phyloP scores from a whole-genome alignment of 176 grass and related monocot genomes.

The Triticum aestivum region IWGSC_CS_RefSeq_v2.1 NC_057800.1:396628089-396628588 shows the following conservation, averaged over 20 bases:
- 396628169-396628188: neutral
- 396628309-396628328: neutral
- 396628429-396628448: slow-evolving; percentile 1
- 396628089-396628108: no score
- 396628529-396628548: slow-evolving; percentile 7
- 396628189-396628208: neutral
- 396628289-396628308: neutral
- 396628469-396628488: neutral
- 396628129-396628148: no score
- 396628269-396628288: neutral
- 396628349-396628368: neutral
- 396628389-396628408: slow-evolving; percentile 9
- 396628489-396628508: neutral
- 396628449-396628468: neutral
- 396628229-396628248: neutral
- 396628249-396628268: slow-evolving; percentile 11
- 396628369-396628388: neutral
- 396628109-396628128: no score
- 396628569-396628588: neutral
- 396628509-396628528: neutral
- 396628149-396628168: neutral
- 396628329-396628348: neutral
- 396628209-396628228: neutral
- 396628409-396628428: slow-evolving; percentile 11
- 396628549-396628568: neutral